phyloP scores from a whole-genome alignment of 768 basidiomycete species.

The Lentinus tigrinus region DNA sequence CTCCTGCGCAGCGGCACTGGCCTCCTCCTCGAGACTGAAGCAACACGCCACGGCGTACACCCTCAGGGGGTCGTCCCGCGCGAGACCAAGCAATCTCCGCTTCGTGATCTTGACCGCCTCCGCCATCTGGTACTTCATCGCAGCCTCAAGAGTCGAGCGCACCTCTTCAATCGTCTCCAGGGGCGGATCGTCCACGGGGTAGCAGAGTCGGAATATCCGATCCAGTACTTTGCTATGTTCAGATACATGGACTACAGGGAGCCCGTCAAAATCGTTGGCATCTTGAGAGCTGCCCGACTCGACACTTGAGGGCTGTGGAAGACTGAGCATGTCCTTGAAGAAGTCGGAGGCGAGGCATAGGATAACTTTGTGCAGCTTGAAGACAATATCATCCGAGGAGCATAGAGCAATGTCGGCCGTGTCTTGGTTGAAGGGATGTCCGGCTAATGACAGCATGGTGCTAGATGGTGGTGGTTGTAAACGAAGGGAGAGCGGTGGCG shows the following conservation, averaged over 20 bases:
- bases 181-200: slow-evolving; percentile 11
- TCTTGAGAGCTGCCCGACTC: not conserved
- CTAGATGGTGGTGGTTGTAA: not conserved
- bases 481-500: not conserved
- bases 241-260: not conserved
- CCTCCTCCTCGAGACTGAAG: slow-evolving; percentile 17
- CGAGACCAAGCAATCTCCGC: not conserved
- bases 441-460: not conserved
- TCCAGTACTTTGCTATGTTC: slow-evolving; percentile 18
- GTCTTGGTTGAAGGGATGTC: slow-evolving; percentile 1
- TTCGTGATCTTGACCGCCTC: slow-evolving; percentile 8
- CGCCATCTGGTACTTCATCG: slow-evolving; percentile 24
- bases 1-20: slow-evolving; percentile 11
- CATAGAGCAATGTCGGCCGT: slow-evolving; percentile 48
- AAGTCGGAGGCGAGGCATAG: slow-evolving; percentile 34
- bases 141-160: slow-evolving; percentile 20
- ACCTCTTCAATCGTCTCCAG: slow-evolving; percentile 6
- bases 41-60: slow-evolving; percentile 19
- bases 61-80: slow-evolving; percentile 7
- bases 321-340: slow-evolving; percentile 41
- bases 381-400: slow-evolving; percentile 49
- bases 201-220: slow-evolving; percentile 21
- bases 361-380: slow-evolving; percentile 32
- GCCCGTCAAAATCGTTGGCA: not conserved
- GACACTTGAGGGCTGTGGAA: slow-evolving; percentile 47